A percentile compares a stretch with the other conserved stretches of the same genome.
Evolutionary conservation across 2,329 filamentous ascomycete genomes (phyloP).

Genomic region (Clonostachys sp.): DNA sequence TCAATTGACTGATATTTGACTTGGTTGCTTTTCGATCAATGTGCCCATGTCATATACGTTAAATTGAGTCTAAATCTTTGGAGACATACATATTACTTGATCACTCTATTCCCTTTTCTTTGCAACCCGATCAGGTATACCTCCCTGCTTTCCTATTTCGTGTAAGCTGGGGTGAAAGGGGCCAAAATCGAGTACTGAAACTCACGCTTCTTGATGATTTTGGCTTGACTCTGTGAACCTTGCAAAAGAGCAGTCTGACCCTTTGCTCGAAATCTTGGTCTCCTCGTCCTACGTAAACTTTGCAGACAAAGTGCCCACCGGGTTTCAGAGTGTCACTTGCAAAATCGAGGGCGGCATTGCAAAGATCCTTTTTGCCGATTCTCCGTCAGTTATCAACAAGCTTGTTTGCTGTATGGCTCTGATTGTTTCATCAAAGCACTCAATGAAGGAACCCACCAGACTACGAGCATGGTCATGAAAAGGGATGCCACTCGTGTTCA

Average conservation of each 20-base stretch:
- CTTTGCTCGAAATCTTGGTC: slow-evolving; percentile 74
- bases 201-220: slow-evolving; percentile 81
- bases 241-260: slow-evolving; percentile 72
- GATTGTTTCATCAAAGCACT: not conserved
- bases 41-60: no score
- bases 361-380: slow-evolving; percentile 66
- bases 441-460: slow-evolving; percentile 62
- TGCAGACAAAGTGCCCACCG: slow-evolving; percentile 91
- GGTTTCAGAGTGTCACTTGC: slow-evolving; percentile 75
- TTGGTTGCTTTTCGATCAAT: no score
- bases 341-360: slow-evolving; percentile 78
- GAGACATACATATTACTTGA: no score
- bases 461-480: slow-evolving; percentile 89
- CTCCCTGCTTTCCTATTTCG: slow-evolving; percentile 53
- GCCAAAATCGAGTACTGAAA: slow-evolving; percentile 6
- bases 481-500: slow-evolving; percentile 90
- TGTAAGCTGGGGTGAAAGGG: not conserved
- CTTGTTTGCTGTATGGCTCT: not conserved
- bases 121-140: slow-evolving; percentile 78
- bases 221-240: slow-evolving; percentile 84
- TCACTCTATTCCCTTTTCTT: slow-evolving; percentile 44
- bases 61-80: no score
- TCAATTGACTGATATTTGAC: not conserved
- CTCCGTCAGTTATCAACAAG: not conserved
- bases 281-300: slow-evolving; percentile 91